These are phyloP conservation scores for Lactarius evosmus DNA, from an alignment of 768 basidiomycete species.

Conservation along the genomic window DNA sequence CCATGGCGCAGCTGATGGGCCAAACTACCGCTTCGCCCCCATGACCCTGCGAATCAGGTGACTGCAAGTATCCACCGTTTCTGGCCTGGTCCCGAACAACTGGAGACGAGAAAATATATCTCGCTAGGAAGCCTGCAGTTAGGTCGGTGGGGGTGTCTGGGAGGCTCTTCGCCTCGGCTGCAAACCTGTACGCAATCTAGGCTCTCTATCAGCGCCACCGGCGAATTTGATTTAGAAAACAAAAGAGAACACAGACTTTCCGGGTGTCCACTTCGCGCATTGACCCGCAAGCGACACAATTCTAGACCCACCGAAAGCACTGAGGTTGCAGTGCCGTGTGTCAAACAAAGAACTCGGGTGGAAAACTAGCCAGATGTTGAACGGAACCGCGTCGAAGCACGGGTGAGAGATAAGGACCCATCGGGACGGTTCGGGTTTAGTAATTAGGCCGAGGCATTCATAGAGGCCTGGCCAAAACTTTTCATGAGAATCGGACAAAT, in stretches of 20 bases:
- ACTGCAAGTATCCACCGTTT: not conserved
- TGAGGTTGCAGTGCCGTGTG: not conserved
- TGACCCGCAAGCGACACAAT: not conserved
- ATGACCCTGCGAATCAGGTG: too few relatives aligned
- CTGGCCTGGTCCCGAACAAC: not conserved
- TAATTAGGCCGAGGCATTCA: conserved; percentile 4
- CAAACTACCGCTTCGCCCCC: not conserved
- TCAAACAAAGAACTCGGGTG: not conserved
- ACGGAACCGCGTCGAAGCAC: not conserved
- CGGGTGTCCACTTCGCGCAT: not conserved
- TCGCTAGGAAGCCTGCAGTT: not conserved
- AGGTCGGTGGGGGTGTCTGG: not conserved
- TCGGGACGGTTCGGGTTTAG: conserved; percentile 1
- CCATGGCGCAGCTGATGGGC: not conserved
- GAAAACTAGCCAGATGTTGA: not conserved
- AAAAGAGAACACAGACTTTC: not conserved
- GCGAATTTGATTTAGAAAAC: conserved; percentile 4
- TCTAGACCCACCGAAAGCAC: not conserved
- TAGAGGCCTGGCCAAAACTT: not conserved
- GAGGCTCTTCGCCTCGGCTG: not conserved
- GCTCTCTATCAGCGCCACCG: not conserved
- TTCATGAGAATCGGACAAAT: not conserved
- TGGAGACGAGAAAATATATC: not conserved
- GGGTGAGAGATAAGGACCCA: not conserved
- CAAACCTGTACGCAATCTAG: not conserved